Conservation (phyloP, 352 stramenopile species). For the Phytopythium cucurbitacearum region DNA sequence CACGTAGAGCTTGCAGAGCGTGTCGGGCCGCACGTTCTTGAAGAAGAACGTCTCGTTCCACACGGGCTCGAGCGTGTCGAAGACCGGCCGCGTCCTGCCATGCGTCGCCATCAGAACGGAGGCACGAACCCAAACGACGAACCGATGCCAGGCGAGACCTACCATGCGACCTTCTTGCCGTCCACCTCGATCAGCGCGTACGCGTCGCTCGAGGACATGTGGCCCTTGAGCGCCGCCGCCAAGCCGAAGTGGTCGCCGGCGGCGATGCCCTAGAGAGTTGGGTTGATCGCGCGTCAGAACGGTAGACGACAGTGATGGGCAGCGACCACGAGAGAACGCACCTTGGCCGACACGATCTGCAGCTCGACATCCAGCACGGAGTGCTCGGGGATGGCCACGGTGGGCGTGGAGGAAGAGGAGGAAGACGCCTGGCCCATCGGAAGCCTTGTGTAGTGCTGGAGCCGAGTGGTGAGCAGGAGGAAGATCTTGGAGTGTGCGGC, state of each 20-base stretch:
- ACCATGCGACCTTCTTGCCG: constrained; percentile 24
- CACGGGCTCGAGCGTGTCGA: constrained; percentile 18
- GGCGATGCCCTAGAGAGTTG: constrained; percentile 13
- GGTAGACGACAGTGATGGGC: background rate
- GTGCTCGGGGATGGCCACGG: constrained; percentile 7
- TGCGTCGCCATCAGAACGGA: background rate
- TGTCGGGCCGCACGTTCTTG: constrained; percentile 22
- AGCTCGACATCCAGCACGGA: constrained; percentile 27
- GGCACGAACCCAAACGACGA: too few relatives aligned
- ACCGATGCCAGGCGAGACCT: background rate
- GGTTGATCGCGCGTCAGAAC: background rate
- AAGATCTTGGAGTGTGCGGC: too few relatives aligned
- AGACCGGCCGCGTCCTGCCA: constrained; percentile 17
- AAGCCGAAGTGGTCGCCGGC: constrained; percentile 29
- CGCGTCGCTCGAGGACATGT: constrained; percentile 26
- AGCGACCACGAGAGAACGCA: background rate
- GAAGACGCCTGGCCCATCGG: constrained; percentile 27
- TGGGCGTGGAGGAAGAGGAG: constrained; percentile 13
- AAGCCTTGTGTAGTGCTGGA: background rate
- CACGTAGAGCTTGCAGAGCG: constrained; percentile 25
- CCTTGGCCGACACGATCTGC: constrained; percentile 27
- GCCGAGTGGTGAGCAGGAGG: too few relatives aligned
- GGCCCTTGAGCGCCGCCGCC: constrained; percentile 20
- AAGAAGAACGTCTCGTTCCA: constrained; percentile 39
- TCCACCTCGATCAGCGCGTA: constrained; percentile 32